phyloP scores from a whole-genome alignment of 2,329 filamentous ascomycete species.

The Cercospora zeina region DNA sequence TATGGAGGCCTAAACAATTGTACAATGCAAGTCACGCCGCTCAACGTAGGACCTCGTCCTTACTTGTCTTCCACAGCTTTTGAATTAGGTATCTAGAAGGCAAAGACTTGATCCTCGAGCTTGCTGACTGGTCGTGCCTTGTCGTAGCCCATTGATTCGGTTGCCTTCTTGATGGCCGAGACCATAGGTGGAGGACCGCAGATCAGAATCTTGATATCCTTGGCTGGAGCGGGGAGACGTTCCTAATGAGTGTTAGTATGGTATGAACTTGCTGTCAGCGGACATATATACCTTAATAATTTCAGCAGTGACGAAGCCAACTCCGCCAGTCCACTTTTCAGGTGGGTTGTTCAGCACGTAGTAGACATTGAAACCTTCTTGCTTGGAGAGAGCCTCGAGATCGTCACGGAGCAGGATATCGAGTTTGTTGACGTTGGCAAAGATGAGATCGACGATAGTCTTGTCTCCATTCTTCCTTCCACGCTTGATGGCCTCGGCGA shows the following conservation, averaged over 20 bases:
- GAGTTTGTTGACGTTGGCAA: constrained; percentile 90
- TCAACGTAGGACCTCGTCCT: neutral
- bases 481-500: constrained; percentile 76
- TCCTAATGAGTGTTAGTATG: constrained; percentile 52
- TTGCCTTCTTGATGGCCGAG: constrained; percentile 92
- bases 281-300: constrained; percentile 71
- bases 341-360: constrained; percentile 97
- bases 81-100: constrained; percentile 61
- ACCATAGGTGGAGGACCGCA: constrained; percentile 98
- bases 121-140: constrained; percentile 96
- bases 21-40: neutral
- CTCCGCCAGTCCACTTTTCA: constrained; percentile 84
- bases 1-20: neutral
- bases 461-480: constrained; percentile 58
- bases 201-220: constrained; percentile 88
- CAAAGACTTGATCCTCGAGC: constrained; percentile 96
- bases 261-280: constrained; percentile 30
- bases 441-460: constrained; percentile 91
- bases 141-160: constrained; percentile 82
- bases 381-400: constrained; percentile 72
- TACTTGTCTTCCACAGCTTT: neutral
- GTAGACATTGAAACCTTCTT: constrained; percentile 85
- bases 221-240: constrained; percentile 76
- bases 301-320: constrained; percentile 91
- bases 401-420: constrained; percentile 95